These are phyloP conservation scores for Annulohypoxylon stygium DNA, from an alignment of 495 filamentous ascomycete genomes.

Conservation along the genomic window DNA sequence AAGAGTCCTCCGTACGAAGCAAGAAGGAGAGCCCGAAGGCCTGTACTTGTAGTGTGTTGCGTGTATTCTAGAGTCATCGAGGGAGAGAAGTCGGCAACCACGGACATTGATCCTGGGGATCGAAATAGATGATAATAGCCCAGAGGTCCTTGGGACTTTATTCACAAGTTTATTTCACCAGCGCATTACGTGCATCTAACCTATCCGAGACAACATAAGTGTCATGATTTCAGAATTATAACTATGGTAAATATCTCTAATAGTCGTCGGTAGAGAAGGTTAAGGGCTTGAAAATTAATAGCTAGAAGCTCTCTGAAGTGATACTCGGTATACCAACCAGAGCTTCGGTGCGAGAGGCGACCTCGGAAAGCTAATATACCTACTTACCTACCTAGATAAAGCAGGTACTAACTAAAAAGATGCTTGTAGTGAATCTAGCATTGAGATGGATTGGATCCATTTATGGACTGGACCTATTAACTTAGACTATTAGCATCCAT, in stretches of 20 bases:
- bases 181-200: neutral
- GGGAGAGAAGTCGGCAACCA: neutral
- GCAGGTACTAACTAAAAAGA: constrained; percentile 3
- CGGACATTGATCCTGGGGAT: constrained; percentile 1
- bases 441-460: neutral
- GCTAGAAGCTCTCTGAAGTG: no score
- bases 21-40: constrained; percentile 96
- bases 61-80: constrained; percentile 28
- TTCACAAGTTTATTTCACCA: neutral
- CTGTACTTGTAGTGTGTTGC: constrained; percentile 85
- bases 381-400: neutral
- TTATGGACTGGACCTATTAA: neutral
- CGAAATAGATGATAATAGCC: constrained; percentile 31
- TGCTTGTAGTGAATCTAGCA: neutral
- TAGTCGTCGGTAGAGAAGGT: no score
- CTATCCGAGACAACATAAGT: neutral
- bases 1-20: constrained; percentile 98
- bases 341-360: neutral
- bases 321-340: neutral
- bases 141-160: neutral
- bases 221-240: no score
- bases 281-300: no score
- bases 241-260: no score
- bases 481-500: neutral
- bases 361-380: neutral